A percentile compares a stretch with the other conserved stretches of the same genome.
Evolutionary conservation across 495 filamentous ascomycete genomes (phyloP).

Genomic region (Saxophila tyrrhenica): DNA sequence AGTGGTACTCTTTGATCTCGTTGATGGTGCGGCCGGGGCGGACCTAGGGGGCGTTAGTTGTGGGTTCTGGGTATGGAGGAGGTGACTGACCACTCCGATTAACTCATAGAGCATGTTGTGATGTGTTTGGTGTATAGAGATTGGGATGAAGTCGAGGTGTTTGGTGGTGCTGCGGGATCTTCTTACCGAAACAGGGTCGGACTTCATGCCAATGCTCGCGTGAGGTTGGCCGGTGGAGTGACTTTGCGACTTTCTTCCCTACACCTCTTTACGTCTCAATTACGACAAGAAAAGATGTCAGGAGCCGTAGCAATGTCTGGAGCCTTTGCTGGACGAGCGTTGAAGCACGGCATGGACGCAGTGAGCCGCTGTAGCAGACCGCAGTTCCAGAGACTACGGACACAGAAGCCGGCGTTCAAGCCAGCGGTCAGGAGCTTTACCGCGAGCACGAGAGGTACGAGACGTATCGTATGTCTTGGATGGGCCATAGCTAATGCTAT

Average conservation of each 20-base stretch:
- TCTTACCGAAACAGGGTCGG: neutral
- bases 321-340: neutral
- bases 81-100: conserved; percentile 75
- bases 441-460: conserved; percentile 11
- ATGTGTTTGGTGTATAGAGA: neutral
- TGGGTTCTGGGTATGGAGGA: neutral
- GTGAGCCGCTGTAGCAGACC: conserved; percentile 14
- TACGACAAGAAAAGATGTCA: too few relatives aligned
- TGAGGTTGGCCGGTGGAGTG: neutral
- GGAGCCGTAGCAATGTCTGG: conserved; percentile 6
- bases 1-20: conserved; percentile 84
- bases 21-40: conserved; percentile 64
- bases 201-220: neutral
- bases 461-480: neutral
- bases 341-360: neutral
- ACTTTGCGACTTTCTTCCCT: neutral
- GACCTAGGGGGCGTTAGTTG: conserved; percentile 46
- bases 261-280: neutral
- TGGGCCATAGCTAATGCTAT: neutral
- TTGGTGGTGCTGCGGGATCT: neutral
- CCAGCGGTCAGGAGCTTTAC: conserved; percentile 9
- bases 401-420: conserved; percentile 9
- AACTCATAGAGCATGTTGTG: conserved; percentile 87
- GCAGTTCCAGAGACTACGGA: conserved; percentile 10
- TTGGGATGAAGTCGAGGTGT: conserved; percentile 1